Evolutionary conservation across 2,329 filamentous ascomycete genomes (phyloP).

Genomic region (Chalara sp.): DNA sequence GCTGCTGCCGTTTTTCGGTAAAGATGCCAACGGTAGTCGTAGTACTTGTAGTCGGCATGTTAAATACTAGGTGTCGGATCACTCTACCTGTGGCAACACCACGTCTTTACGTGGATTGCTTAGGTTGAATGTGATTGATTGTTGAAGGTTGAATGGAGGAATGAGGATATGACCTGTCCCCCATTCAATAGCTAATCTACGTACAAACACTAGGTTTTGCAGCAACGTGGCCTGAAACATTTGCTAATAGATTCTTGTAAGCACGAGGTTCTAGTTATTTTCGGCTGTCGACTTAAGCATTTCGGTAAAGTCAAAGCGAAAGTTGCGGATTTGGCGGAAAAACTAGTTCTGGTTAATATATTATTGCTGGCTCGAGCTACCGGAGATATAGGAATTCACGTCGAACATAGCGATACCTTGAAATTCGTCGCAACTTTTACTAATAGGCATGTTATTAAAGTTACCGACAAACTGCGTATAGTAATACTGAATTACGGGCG

Average conservation of each 20-base stretch:
- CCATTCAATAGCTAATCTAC: no score
- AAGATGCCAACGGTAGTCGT: background rate
- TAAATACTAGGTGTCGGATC: no score
- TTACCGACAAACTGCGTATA: slow-evolving; percentile 2
- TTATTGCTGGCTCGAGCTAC: slow-evolving; percentile 29
- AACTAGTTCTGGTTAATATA: slow-evolving; percentile 41
- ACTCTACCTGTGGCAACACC: no score
- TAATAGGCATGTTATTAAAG: background rate
- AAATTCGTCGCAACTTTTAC: background rate
- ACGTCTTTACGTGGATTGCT: no score
- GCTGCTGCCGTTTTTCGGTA: background rate
- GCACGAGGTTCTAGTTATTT: background rate
- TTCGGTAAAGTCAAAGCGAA: slow-evolving; percentile 27
- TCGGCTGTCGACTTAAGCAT: background rate
- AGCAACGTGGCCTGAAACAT: slow-evolving; percentile 36
- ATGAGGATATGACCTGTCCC: no score
- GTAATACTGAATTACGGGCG: slow-evolving; percentile 71
- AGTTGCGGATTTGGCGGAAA: slow-evolving; percentile 55
- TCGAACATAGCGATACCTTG: slow-evolving; percentile 23
- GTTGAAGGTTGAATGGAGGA: no score
- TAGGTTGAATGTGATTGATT: no score
- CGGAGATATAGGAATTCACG: slow-evolving; percentile 52
- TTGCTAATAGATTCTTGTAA: slow-evolving; percentile 49
- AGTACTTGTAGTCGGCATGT: no score
- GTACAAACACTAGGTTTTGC: no score